phyloP scores from a whole-genome alignment of 768 basidiomycete species.

The Lentinula boryana region DNA sequence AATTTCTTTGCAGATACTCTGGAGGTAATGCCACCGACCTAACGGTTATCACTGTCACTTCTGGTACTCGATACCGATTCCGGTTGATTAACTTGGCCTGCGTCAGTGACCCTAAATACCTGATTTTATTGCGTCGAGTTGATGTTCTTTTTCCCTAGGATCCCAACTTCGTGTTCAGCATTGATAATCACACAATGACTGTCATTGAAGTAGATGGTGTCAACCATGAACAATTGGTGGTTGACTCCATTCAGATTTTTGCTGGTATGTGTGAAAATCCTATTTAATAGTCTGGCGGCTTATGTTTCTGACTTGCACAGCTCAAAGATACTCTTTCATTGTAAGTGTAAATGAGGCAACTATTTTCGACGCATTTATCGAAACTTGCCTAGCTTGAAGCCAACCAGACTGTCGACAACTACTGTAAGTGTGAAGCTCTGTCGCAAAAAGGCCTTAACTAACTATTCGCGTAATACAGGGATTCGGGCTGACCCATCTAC shows the following conservation, averaged over 20 bases:
- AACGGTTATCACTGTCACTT: constrained; percentile 9
- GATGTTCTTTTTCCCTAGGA: background rate
- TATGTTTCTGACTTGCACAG: background rate
- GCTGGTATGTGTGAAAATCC: constrained; percentile 13
- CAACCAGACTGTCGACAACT: constrained; percentile 30
- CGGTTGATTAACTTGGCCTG: constrained; percentile 9
- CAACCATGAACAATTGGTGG: constrained; percentile 22
- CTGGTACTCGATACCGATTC: constrained; percentile 9
- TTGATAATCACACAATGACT: constrained; percentile 14
- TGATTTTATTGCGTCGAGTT: background rate
- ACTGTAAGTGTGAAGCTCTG: constrained; percentile 19
- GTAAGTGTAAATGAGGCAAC: constrained; percentile 10
- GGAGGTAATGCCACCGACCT: constrained; percentile 7
- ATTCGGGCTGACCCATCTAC: constrained; percentile 25
- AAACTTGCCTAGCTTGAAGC: constrained; percentile 21
- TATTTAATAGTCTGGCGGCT: background rate
- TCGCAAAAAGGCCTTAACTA: background rate
- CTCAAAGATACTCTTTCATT: constrained; percentile 35
- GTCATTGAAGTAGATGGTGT: constrained; percentile 38
- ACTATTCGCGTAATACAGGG: constrained; percentile 12
- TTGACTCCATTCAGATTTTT: constrained; percentile 32
- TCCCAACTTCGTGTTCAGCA: constrained; percentile 9
- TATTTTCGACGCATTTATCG: background rate
- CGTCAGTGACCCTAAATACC: background rate
- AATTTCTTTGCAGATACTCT: background rate